phyloP scores from a whole-genome alignment of 495 filamentous ascomycete genomes.

The Paragyromitra xinjiangensis region DNA sequence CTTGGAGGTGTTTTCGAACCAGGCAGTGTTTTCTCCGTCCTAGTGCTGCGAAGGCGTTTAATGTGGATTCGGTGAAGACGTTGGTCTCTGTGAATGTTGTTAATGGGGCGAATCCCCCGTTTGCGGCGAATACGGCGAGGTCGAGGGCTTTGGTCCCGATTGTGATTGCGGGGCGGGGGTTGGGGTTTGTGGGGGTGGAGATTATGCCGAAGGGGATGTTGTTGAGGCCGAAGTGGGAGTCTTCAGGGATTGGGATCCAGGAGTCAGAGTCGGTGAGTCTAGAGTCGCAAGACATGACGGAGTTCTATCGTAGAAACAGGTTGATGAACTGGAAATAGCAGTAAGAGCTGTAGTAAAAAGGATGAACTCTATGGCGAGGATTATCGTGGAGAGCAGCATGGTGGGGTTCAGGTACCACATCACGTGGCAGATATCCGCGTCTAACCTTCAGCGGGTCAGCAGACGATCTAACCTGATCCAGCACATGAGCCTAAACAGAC shows the following conservation, averaged over 20 bases:
- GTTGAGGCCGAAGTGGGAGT: slow-evolving; percentile 80
- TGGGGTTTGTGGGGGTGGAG: slow-evolving; percentile 64
- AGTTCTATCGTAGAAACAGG: background rate
- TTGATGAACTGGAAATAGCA: background rate
- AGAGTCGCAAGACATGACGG: slow-evolving; percentile 29
- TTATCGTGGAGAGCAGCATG: too few species aligned
- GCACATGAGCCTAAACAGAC: background rate
- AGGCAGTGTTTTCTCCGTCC: slow-evolving; percentile 75
- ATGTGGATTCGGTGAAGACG: slow-evolving; percentile 64
- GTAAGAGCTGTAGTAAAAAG: too few species aligned
- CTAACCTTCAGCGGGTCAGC: background rate
- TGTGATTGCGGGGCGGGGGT: slow-evolving; percentile 75
- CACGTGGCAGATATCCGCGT: slow-evolving; percentile 19
- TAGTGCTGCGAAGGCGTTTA: slow-evolving; percentile 85
- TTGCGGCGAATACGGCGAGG: slow-evolving; percentile 69
- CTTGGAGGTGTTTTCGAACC: slow-evolving; percentile 77
- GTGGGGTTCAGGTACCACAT: background rate
- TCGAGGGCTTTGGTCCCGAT: slow-evolving; percentile 83
- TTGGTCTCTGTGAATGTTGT: slow-evolving; percentile 37
- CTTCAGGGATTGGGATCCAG: slow-evolving; percentile 72
- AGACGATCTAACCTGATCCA: background rate
- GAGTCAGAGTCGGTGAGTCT: slow-evolving; percentile 53
- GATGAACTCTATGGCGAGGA: background rate
- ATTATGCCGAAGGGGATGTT: slow-evolving; percentile 97
- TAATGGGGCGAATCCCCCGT: slow-evolving; percentile 67